Base-by-base conservation (phyloP, 2,329 filamentous ascomycete genomes). In the Penicillium polonicum region DNA sequence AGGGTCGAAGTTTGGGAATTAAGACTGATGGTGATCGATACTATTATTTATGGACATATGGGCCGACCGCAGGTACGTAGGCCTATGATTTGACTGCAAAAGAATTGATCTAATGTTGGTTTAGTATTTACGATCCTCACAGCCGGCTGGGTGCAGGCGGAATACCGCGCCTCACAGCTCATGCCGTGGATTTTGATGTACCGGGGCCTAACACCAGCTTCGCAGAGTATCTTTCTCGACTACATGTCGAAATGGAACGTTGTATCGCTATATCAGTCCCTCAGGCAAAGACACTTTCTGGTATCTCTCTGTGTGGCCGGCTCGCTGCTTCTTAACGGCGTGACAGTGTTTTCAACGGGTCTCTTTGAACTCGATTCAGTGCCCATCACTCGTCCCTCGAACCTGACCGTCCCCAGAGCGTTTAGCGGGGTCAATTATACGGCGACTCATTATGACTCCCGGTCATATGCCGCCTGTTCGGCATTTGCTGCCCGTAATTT, bases 111-210 rank as follows among this genome's bases (percentile, higher is more conserved):
- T 36, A n/a, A 36, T 17, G 6, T 7, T 36, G 15, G 35, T 5
- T 33, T 42, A 59, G 59, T 61, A 12, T 57, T 61, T 36, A 59
- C 42, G 9, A 43, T 57, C 10, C 13, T 61, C 15, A 38, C 51
- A 31, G 52, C 52, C 9, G 49, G 50, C 12, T 61, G 48, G 59
- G 39, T 27, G 5, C 52, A 61, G 19, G 49, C 52, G 13, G 57
- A 61, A 57, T 61, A 61, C 41, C 57, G 59, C n/a, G 43, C 48
- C 8, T 9, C 15, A 12, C 59, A 61, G 41, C n/a, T 61, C n/a
- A 57, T 57, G 44, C 59, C 59, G 1, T 61, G 59, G 59, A n/a
- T 48, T 29, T 21, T 57, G n/a, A 61, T 61, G 59, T 21, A 9
- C 9, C 48, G 23, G 9, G 57, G 53, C 2, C 48, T 29, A n/a